These are phyloP conservation scores for Ascochyta koolunga DNA, from an alignment of 2,329 filamentous ascomycete genomes.

Conservation along the genomic window DNA sequence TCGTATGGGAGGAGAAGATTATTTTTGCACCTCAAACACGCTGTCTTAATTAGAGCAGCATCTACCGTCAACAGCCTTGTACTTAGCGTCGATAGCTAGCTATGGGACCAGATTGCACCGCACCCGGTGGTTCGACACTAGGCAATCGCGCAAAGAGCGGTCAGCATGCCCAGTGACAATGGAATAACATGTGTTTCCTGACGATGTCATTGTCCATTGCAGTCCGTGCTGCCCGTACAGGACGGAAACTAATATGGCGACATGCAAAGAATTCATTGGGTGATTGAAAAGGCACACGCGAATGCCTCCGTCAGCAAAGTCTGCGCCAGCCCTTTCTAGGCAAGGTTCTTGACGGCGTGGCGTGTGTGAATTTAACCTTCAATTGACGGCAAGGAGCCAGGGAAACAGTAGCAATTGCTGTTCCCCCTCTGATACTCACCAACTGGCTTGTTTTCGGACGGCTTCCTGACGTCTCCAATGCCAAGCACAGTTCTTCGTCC, in stretches of 20 bases:
- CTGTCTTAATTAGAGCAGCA: not conserved
- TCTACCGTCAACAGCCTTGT: not conserved
- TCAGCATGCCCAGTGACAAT: constrained; percentile 6
- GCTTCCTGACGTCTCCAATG: constrained; percentile 1
- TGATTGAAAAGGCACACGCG: constrained; percentile 10
- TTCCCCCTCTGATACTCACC: not conserved
- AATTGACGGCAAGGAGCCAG: constrained; percentile 10
- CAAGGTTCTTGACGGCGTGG: constrained; percentile 7
- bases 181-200: not conserved
- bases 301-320: constrained; percentile 5
- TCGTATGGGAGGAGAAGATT: constrained; percentile 1
- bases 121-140: constrained; percentile 8
- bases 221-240: constrained; percentile 12
- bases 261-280: constrained; percentile 11
- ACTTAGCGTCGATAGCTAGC: constrained; percentile 13
- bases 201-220: not conserved
- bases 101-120: constrained; percentile 2
- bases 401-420: not conserved
- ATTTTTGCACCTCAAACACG: constrained; percentile 15
- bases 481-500: constrained; percentile 13
- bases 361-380: constrained; percentile 13
- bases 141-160: constrained; percentile 16
- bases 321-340: constrained; percentile 12
- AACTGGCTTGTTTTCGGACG: not conserved
- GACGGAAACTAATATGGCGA: constrained; percentile 14